Evolutionary conservation across 148 eudicot species (phyloP), one percentile per base, ranked within the genome.

Genomic region (Gaultheria prostrata): DNA sequence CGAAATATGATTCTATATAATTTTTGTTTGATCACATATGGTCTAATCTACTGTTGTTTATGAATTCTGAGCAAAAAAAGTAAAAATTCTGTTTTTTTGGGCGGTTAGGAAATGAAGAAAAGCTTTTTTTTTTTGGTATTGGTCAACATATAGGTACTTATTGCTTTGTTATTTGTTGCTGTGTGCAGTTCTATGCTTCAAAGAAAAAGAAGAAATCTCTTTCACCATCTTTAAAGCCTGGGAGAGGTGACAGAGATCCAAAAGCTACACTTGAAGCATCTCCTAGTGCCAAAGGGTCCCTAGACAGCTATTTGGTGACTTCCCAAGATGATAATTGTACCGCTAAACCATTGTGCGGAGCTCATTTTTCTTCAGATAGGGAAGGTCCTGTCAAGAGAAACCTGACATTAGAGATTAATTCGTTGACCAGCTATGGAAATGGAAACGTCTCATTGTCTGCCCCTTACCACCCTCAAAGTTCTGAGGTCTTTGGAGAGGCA

Each of bases 231-330:
- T 73, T 74, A 17, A 90, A 84, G 84, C 70, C 88, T 8, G 83
- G 67, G 80, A 79, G 73, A 86, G 82, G 46, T 53, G 91, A 90
- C 80, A 84, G 83, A 79, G 89, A 88, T 76, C 84, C 84, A 11
- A 90, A 82, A 59, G 57, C 6, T 79, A 70, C 72, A 35, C 87
- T 86, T 79, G 94, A 89, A 80, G 89, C 91, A 14, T 97, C 99
- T 76, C 99, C 99, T 50, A 87, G 93, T 76, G 89, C 88, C 35
- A 95, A 94, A 90, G 95, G 98, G 82, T 92, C 98, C 56, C 83
- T 93, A 88, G 91, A 85, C n/a, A 80, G 79, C 83, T 93, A 85
- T 86, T 90, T 95, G 83, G 95, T 90, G 87, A 63, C 83, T 80
- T 88, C 97, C 81, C 90, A 90, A 82, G 86, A 90, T 87, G 93